Percentiles rank a stretch among this genome's conserved stretches.
These are phyloP conservation scores for Sesbania bispinosa DNA, from an alignment of 306 rosid species.

Conservation along the genomic window DNA sequence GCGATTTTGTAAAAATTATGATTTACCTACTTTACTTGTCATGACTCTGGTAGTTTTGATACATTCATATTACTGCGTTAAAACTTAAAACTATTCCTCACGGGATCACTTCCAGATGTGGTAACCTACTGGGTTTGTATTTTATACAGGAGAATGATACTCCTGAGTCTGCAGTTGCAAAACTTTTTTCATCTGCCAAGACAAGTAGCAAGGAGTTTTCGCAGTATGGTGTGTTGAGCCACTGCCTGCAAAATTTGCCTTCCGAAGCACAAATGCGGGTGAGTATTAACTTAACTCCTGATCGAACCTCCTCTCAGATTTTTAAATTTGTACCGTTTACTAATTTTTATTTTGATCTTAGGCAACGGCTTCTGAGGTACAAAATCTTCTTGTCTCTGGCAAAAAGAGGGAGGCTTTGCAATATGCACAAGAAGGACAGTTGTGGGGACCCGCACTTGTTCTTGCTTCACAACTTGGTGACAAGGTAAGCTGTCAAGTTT, in stretches of 20 bases:
- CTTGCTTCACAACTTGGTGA: constrained; percentile 95
- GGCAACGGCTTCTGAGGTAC: constrained; percentile 94
- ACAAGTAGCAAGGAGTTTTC: constrained; percentile 40
- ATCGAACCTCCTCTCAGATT: neutral
- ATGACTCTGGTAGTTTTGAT: neutral
- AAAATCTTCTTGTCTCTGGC: constrained; percentile 83
- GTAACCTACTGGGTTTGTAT: constrained; percentile 6
- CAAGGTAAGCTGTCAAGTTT: constrained; percentile 48
- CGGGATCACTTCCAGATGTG: neutral
- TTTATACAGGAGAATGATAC: constrained; percentile 60
- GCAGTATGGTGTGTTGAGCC: constrained; percentile 50
- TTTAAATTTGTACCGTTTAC: constrained; percentile 6
- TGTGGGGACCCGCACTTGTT: constrained; percentile 99
- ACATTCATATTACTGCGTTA: neutral
- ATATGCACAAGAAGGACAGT: constrained; percentile 86
- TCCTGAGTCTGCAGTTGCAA: constrained; percentile 81
- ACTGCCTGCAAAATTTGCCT: constrained; percentile 72
- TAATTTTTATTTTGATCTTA: constrained; percentile 35
- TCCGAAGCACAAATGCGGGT: constrained; percentile 86
- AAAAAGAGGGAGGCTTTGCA: constrained; percentile 87
- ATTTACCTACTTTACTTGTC: neutral
- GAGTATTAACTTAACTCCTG: constrained; percentile 16
- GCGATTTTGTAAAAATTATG: neutral
- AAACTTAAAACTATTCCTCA: neutral
- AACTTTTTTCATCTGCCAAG: constrained; percentile 78